A percentile compares a stretch with the other conserved stretches of the same genome.
phyloP scores from a whole-genome alignment of 2,329 filamentous ascomycete genomes.

The Cercospora sojina region DNA sequence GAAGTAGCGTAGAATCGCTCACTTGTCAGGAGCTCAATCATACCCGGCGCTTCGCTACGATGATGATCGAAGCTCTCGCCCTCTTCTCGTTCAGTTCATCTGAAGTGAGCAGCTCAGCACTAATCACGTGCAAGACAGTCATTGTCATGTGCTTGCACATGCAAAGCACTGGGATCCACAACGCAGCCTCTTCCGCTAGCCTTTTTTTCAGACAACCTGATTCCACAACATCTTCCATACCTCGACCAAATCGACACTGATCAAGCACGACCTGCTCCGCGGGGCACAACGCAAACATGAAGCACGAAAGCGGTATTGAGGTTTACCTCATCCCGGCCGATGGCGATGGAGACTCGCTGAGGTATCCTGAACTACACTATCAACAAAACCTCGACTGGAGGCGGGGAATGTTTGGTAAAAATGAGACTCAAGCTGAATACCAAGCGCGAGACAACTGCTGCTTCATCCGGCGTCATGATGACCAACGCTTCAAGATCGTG shows the following conservation, averaged over 20 bases:
- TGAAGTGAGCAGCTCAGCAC: background rate
- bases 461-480: background rate
- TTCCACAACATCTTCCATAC: background rate
- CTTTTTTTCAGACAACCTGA: background rate
- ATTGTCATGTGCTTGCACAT: background rate
- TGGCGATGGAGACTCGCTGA: background rate
- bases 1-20: background rate
- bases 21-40: background rate
- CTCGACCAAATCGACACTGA: background rate
- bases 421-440: background rate
- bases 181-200: background rate
- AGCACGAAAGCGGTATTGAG: slow-evolving; percentile 5
- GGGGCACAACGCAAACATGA: background rate
- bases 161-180: background rate
- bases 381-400: background rate
- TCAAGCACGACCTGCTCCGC: background rate
- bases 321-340: slow-evolving; percentile 2
- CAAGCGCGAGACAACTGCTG: background rate
- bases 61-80: background rate
- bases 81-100: background rate
- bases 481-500: background rate
- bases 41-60: background rate
- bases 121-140: background rate
- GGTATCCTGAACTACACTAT: background rate
- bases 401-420: background rate